These are phyloP conservation scores for Amyloporia xantha DNA, from an alignment of 768 basidiomycete species.

Conservation along the genomic window DNA sequence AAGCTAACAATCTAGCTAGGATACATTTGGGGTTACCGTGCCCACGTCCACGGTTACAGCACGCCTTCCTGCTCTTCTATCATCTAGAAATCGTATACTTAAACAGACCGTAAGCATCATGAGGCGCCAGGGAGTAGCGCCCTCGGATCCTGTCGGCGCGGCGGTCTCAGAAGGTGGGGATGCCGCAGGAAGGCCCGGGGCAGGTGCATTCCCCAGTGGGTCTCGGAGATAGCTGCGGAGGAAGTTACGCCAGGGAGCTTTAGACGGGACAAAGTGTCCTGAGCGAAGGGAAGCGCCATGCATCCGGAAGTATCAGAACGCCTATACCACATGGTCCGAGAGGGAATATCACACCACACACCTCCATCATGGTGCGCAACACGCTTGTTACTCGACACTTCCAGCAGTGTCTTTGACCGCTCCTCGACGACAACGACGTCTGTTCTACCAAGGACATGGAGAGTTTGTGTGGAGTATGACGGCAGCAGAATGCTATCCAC, in stretches of 20 bases:
- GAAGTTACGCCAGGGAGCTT: conserved; percentile 70
- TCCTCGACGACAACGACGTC: conserved; percentile 73
- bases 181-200: conserved; percentile 30
- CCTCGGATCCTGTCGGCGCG: conserved; percentile 29
- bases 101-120: not conserved
- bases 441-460: conserved; percentile 72
- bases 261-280: conserved; percentile 85
- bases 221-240: conserved; percentile 57
- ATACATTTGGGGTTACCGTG: not conserved
- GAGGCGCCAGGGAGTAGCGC: not conserved
- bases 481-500: conserved; percentile 42
- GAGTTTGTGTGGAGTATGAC: conserved; percentile 59
- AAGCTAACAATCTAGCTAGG: not conserved
- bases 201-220: conserved; percentile 40
- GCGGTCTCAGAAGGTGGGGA: conserved; percentile 41
- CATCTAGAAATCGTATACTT: not conserved
- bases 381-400: conserved; percentile 47
- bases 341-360: conserved; percentile 29
- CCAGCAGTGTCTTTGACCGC: conserved; percentile 51
- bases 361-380: conserved; percentile 79
- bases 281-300: not conserved
- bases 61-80: not conserved
- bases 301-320: not conserved
- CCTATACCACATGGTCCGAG: not conserved
- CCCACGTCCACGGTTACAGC: not conserved